A percentile compares a stretch with the other conserved stretches of the same genome.
phyloP scores from a whole-genome alignment of 192 early-diverging fungal species.

The Funneliformis geosporum region DNA sequence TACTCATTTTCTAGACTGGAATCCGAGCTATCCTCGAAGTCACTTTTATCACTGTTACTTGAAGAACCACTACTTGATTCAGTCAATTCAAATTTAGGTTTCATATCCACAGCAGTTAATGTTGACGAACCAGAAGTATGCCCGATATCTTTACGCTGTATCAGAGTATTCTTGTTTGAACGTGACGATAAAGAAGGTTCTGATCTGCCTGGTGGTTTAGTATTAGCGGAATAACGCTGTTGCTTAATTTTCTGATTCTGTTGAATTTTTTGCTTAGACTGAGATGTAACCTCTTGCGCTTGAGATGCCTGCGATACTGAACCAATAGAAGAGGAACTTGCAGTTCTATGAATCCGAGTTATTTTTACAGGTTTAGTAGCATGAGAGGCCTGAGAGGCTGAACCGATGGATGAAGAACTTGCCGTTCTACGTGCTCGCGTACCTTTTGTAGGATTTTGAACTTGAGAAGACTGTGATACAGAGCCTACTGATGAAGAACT shows the following conservation, averaged over 20 bases:
- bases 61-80: neutral
- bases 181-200: neutral
- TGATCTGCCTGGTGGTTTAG: neutral
- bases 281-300: neutral
- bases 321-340: neutral
- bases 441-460: neutral
- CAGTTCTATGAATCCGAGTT: slow-evolving; percentile 7
- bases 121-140: neutral
- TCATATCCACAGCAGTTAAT: neutral
- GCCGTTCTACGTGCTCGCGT: neutral
- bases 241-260: neutral
- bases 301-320: slow-evolving; percentile 7
- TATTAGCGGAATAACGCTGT: neutral
- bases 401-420: neutral
- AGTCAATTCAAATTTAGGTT: neutral
- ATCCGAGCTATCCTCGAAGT: slow-evolving; percentile 8
- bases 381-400: neutral
- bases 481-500: neutral
- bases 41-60: slow-evolving; percentile 27
- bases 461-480: neutral
- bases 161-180: neutral
- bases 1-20: slow-evolving; percentile 22
- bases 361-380: neutral
- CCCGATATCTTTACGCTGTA: neutral
- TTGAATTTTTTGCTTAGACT: neutral